Evolutionary conservation across 2,329 filamentous ascomycete genomes (phyloP).

Genomic region (Cytospora paraplurivora): DNA sequence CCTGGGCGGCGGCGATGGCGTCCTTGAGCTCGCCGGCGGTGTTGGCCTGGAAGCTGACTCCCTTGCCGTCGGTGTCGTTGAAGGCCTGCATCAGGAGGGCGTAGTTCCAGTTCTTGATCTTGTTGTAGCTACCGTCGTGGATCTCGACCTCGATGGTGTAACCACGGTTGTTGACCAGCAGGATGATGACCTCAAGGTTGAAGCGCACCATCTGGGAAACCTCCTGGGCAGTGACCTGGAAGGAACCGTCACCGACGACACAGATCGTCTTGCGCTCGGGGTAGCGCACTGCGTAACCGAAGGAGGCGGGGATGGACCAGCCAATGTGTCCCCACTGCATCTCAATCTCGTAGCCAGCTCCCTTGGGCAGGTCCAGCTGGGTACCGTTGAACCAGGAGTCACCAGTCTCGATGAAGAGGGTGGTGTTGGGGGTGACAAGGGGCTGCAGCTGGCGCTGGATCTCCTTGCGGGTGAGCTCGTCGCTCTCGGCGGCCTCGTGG

Average conservation of each 20-base stretch:
- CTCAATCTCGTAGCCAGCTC: conserved; percentile 36
- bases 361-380: conserved; percentile 32
- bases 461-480: conserved; percentile 35
- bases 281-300: conserved; percentile 33
- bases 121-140: conserved; percentile 39
- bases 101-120: conserved; percentile 39
- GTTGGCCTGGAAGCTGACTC: conserved; percentile 31
- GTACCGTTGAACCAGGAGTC: conserved; percentile 37
- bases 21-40: conserved; percentile 33
- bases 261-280: conserved; percentile 36
- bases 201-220: conserved; percentile 41
- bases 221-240: conserved; percentile 43
- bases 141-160: conserved; percentile 45
- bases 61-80: conserved; percentile 33
- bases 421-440: conserved; percentile 30
- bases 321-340: conserved; percentile 38
- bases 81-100: conserved; percentile 34
- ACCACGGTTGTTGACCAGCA: conserved; percentile 42
- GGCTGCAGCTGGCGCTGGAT: conserved; percentile 33
- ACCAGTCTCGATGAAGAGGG: conserved; percentile 35
- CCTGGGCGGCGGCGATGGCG: conserved; percentile 29
- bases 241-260: conserved; percentile 41
- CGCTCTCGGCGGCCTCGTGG: conserved; percentile 27
- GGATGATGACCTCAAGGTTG: conserved; percentile 37
- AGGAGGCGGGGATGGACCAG: conserved; percentile 35